phyloP scores from a whole-genome alignment of 257 asterid genomes.

The Forsythia suspensa region DNA sequence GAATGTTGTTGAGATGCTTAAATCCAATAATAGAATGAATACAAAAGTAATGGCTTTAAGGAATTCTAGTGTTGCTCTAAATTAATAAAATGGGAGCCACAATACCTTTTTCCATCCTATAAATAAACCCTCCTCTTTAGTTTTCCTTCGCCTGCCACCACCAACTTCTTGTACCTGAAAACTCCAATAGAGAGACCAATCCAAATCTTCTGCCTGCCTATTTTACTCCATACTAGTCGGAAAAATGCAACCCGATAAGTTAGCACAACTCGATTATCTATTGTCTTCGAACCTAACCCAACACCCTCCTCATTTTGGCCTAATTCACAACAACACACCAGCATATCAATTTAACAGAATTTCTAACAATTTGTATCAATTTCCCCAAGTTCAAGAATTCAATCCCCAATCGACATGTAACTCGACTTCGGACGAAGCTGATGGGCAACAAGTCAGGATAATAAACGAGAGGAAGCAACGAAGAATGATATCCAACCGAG shows the following conservation, averaged over 20 bases:
- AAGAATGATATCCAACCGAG: conserved; percentile 85
- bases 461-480: conserved; percentile 82
- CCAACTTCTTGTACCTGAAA: conserved; percentile 13
- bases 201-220: neutral
- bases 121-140: conserved; percentile 47
- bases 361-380: conserved; percentile 46
- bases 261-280: conserved; percentile 43
- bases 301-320: conserved; percentile 44
- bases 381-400: conserved; percentile 64
- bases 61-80: conserved; percentile 43
- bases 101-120: conserved; percentile 47
- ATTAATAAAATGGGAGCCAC: conserved; percentile 40
- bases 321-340: conserved; percentile 33
- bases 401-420: conserved; percentile 53
- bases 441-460: conserved; percentile 63
- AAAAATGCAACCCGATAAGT: conserved; percentile 73
- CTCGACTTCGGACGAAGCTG: conserved; percentile 86
- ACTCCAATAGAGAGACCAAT: neutral
- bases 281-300: conserved; percentile 53
- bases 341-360: conserved; percentile 41
- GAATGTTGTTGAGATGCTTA: neutral
- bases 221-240: neutral
- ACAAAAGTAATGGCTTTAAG: conserved; percentile 38
- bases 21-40: neutral
- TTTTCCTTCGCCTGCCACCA: conserved; percentile 48